phyloP scores from a whole-genome alignment of 192 early-diverging fungal species.

The Phlyctochytrium bullatum region DNA sequence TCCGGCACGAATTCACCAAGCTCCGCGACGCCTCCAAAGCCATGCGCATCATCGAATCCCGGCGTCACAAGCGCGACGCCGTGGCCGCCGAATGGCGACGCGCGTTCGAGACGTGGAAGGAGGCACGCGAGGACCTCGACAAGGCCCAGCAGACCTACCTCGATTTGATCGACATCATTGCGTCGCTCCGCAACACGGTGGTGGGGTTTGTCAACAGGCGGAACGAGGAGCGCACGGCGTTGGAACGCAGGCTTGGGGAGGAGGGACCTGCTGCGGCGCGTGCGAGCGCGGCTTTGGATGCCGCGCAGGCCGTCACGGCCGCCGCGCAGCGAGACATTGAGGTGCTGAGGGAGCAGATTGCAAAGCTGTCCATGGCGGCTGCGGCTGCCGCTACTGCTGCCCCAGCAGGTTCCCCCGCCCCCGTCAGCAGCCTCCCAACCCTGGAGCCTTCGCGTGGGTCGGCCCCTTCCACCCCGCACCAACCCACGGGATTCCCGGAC shows the following conservation, averaged over 20 bases:
- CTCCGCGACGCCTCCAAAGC: constrained; percentile 29
- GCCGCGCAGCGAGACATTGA: background rate
- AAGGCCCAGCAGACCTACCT: constrained; percentile 69
- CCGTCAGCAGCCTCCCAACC: background rate
- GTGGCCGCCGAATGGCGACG: constrained; percentile 61
- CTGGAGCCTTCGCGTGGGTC: too few relatives aligned
- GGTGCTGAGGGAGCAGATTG: background rate
- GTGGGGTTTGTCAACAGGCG: constrained; percentile 59
- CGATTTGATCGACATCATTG: constrained; percentile 56
- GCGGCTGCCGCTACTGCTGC: background rate
- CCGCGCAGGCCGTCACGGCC: constrained; percentile 22
- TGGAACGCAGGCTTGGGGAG: constrained; percentile 50
- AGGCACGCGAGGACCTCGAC: constrained; percentile 66
- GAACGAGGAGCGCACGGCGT: constrained; percentile 55
- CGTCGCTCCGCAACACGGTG: constrained; percentile 50
- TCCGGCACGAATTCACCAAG: constrained; percentile 71
- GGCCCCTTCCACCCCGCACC: too few relatives aligned
- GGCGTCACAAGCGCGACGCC: constrained; percentile 69
- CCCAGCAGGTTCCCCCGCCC: background rate
- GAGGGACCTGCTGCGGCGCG: constrained; percentile 59
- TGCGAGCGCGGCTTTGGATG: constrained; percentile 50
- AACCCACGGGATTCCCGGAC: too few relatives aligned
- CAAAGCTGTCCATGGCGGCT: background rate
- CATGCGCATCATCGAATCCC: constrained; percentile 46
- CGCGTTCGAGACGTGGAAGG: constrained; percentile 65